Evolutionary conservation across 495 filamentous ascomycete genomes (phyloP).

Genomic region (Trichoderma reesei): DNA sequence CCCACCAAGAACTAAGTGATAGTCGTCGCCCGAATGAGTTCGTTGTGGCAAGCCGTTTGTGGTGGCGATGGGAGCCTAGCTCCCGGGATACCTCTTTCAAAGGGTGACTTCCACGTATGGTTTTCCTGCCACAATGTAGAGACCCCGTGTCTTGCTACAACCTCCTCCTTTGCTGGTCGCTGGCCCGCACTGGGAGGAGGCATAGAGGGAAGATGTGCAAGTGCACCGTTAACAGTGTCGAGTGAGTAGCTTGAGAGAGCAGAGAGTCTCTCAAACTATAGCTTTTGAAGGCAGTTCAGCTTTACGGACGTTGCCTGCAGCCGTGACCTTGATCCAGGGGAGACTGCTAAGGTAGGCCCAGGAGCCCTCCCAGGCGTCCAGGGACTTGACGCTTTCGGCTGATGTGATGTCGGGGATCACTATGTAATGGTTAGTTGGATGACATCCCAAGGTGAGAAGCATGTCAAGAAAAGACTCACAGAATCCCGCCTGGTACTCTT

Average conservation of each 20-base stretch:
- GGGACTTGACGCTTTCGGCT: conserved; percentile 32
- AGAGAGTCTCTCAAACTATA: conserved; percentile 24
- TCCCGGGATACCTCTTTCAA: too few species aligned
- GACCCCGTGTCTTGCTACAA: too few species aligned
- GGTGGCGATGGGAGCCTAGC: too few species aligned
- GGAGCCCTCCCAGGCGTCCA: conserved; percentile 41
- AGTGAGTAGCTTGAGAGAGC: neutral
- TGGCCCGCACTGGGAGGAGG: too few species aligned
- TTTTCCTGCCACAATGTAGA: too few species aligned
- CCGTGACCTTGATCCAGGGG: conserved; percentile 49
- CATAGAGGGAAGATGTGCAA: neutral
- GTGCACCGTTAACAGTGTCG: neutral
- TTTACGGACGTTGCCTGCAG: conserved; percentile 42
- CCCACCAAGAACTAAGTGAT: too few species aligned
- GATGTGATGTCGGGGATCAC: conserved; percentile 42
- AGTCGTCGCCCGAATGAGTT: too few species aligned
- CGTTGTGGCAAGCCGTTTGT: too few species aligned
- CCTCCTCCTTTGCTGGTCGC: too few species aligned
- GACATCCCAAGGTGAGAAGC: conserved; percentile 13
- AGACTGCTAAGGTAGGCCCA: conserved; percentile 46
- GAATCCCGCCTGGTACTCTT: conserved; percentile 78
- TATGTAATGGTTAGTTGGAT: conserved; percentile 17
- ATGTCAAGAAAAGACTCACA: conserved; percentile 31
- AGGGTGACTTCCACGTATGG: too few species aligned
- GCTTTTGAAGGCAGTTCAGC: conserved; percentile 62